phyloP scores from a whole-genome alignment of 2,329 filamentous ascomycete species.

The Xenoacremonium recifei region DNA sequence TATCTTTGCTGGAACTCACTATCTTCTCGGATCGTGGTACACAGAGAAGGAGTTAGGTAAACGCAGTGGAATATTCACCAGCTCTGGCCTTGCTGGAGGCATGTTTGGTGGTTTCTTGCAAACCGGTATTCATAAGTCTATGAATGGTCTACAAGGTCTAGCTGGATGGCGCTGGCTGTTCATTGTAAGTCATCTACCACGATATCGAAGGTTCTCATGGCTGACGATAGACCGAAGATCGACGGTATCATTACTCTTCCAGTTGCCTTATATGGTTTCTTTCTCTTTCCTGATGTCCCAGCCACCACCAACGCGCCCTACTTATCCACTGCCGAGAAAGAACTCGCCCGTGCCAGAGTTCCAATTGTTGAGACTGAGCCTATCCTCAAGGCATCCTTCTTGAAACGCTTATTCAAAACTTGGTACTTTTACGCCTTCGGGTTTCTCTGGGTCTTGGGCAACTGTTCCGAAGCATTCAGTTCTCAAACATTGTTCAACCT shows the following conservation, averaged over 20 bases:
- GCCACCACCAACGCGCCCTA: conserved; percentile 33
- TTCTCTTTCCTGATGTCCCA: conserved; percentile 49
- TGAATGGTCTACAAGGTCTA: conserved; percentile 35
- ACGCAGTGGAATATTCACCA: conserved; percentile 55
- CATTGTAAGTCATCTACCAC: conserved; percentile 17
- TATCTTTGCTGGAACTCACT: conserved; percentile 24
- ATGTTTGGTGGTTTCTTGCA: conserved; percentile 53
- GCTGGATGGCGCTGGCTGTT: conserved; percentile 13
- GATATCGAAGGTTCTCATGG: no score
- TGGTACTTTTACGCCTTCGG: conserved; percentile 27
- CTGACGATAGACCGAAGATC: no score
- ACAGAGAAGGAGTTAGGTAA: conserved; percentile 54
- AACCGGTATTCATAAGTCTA: conserved; percentile 42
- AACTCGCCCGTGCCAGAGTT: conserved; percentile 7
- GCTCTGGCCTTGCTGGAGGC: conserved; percentile 51
- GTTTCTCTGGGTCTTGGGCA: conserved; percentile 33
- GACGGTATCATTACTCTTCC: conserved; percentile 53
- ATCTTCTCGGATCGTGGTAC: conserved; percentile 47
- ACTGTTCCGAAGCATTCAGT: conserved; percentile 34
- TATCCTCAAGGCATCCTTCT: conserved; percentile 9
- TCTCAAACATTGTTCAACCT: conserved; percentile 18
- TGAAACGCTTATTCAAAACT: conserved; percentile 17
- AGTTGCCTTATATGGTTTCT: conserved; percentile 48
- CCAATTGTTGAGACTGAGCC: conserved; percentile 4
- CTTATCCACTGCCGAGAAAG: conserved; percentile 26